Base-by-base conservation (phyloP, 2,329 filamentous ascomycete species). In the Trichophaea hybrida region DNA sequence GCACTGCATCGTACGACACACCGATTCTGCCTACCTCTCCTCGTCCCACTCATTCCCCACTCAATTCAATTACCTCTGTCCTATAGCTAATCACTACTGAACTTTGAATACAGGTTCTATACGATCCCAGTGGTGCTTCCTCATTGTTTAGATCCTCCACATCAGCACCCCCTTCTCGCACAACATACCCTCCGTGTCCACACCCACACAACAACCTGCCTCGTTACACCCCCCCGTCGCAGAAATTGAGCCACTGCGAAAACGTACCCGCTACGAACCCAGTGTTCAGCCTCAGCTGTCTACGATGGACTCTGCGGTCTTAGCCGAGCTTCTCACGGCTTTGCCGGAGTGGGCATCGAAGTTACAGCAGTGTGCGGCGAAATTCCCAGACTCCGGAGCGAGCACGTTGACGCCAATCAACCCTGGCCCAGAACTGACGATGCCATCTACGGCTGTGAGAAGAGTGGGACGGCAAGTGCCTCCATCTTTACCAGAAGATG, bases 261-360 rank as follows among this genome's bases (percentile, higher is more conserved):
- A 55, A 55, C 35, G 53, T 15, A 55, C 53, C 13, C 53, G 53
- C 15, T 43, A 40, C 40, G 37, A 55, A 32, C 50, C 50, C 32
- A 46, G 38, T 44, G 12, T n/a, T 33, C 15, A 43, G 13, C 17
- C 53, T 17, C 7, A 12, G 13, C 32, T 5, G 24, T 15, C 10
- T n/a, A 12, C 34, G 53, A 55, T 55, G 53, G 53, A 55, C 53
- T 44, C 53, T 17, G 35, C 15, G 8, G 53, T 32, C 15, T 32
- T 46, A 46, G 32, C 35, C 17, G 53, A 55, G 12, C 55, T 57
- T 17, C 33, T 57, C 5, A 35, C n/a, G n/a, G 32, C 33, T 10
- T 38, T 57, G 17, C 55, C 55, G 6, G 43, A 57, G 31, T 57
- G 44, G 40, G 55, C 43, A 10, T 12, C 55, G 33, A 40, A 43